Evolutionary conservation across 257 asterid species (phyloP).

Genomic region (Ballota nigra): DNA sequence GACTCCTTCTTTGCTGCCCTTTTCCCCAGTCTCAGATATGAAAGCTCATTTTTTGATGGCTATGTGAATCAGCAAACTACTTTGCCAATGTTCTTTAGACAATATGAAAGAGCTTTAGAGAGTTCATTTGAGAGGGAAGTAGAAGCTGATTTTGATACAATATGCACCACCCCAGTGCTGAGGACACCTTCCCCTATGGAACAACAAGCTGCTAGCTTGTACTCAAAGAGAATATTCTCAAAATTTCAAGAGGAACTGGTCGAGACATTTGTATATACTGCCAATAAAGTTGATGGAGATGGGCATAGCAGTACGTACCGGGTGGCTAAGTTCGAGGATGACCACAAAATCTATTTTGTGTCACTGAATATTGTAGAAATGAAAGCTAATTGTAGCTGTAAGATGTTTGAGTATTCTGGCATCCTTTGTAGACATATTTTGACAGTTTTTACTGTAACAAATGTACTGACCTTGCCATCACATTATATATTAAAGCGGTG

Average conservation of each 20-base stretch:
- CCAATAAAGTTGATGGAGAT: slow-evolving; percentile 77
- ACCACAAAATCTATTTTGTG: slow-evolving; percentile 62
- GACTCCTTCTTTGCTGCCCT: slow-evolving; percentile 73
- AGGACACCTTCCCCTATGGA: slow-evolving; percentile 98
- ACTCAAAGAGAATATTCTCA: slow-evolving; percentile 70
- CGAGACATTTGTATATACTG: slow-evolving; percentile 91
- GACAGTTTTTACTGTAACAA: slow-evolving; percentile 95
- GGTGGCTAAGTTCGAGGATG: slow-evolving; percentile 92
- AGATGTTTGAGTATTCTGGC: slow-evolving; percentile 85
- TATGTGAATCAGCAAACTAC: slow-evolving; percentile 82
- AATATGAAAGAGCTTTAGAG: slow-evolving; percentile 86
- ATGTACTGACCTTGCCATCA: slow-evolving; percentile 78
- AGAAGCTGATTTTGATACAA: slow-evolving; percentile 80
- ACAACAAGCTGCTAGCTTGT: slow-evolving; percentile 72
- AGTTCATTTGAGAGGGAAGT: slow-evolving; percentile 71
- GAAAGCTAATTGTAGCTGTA: slow-evolving; percentile 85
- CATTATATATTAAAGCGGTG: slow-evolving; percentile 87
- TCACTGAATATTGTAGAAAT: slow-evolving; percentile 57
- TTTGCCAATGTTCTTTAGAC: slow-evolving; percentile 85
- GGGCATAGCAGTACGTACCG: slow-evolving; percentile 62
- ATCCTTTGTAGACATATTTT: slow-evolving; percentile 83
- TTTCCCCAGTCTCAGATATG: slow-evolving; percentile 47
- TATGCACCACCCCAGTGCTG: slow-evolving; percentile 64
- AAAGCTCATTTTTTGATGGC: slow-evolving; percentile 78
- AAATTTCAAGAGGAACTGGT: slow-evolving; percentile 91